A percentile compares a stretch with the other conserved stretches of the same genome.
Conservation (phyloP, 2,329 filamentous ascomycete species). For the Phaeoacremonium minimum region DNA sequence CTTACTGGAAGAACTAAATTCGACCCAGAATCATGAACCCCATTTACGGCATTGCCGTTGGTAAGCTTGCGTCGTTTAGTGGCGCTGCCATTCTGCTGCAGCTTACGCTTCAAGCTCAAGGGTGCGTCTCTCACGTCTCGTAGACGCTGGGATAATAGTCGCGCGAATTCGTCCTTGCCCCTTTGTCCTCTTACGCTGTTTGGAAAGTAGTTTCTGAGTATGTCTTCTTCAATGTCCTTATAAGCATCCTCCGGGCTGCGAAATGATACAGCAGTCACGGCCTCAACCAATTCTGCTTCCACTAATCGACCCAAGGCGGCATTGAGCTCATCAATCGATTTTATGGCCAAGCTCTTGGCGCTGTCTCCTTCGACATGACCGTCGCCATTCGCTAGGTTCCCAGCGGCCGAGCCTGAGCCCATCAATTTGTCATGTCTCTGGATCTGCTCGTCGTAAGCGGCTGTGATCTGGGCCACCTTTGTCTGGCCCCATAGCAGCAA, state of each 20-base stretch:
- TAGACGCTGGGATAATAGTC: slow-evolving; percentile 49
- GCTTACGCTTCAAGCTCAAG: slow-evolving; percentile 45
- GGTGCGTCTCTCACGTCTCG: slow-evolving; percentile 49
- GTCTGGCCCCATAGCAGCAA: slow-evolving; percentile 76
- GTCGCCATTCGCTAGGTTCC: slow-evolving; percentile 23
- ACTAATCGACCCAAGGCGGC: slow-evolving; percentile 51
- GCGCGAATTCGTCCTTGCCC: slow-evolving; percentile 58
- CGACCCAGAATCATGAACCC: slow-evolving; percentile 23
- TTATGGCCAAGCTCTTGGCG: slow-evolving; percentile 27
- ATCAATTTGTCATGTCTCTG: slow-evolving; percentile 18
- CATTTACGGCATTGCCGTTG: slow-evolving; percentile 37
- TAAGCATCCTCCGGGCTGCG: slow-evolving; percentile 57
- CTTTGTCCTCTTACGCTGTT: slow-evolving; percentile 58
- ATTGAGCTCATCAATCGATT: slow-evolving; percentile 44
- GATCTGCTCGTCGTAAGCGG: slow-evolving; percentile 46
- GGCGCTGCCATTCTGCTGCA: slow-evolving; percentile 34
- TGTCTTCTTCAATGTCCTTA: slow-evolving; percentile 58
- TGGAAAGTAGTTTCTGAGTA: slow-evolving; percentile 49
- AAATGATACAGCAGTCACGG: slow-evolving; percentile 53
- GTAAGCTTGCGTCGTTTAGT: slow-evolving; percentile 52
- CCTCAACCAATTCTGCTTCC: slow-evolving; percentile 63
- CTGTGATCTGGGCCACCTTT: slow-evolving; percentile 64
- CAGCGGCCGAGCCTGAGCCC: slow-evolving; percentile 7
- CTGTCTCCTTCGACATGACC: slow-evolving; percentile 23
- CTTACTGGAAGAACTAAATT: not conserved